phyloP scores from a whole-genome alignment of 2,329 filamentous ascomycete genomes.

The Ceratocystis ficicola region DNA sequence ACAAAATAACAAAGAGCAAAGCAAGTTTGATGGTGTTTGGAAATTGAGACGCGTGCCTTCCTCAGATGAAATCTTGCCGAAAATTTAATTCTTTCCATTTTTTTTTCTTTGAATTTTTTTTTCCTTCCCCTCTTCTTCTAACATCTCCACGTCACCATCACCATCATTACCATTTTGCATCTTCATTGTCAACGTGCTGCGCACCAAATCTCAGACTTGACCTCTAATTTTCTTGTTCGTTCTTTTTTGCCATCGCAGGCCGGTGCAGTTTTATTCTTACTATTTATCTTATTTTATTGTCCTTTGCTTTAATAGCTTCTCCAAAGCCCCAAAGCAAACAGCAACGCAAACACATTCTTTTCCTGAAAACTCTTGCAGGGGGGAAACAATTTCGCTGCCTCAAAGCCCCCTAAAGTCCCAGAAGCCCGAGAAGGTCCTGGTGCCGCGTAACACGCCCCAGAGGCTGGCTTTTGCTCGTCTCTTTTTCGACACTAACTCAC shows the following conservation, averaged over 20 bases:
- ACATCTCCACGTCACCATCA: background rate
- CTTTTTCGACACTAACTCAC: background rate
- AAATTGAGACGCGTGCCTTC: conserved; percentile 8
- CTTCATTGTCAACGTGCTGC: background rate
- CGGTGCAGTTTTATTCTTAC: conserved; percentile 1
- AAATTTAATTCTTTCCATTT: conserved; percentile 1
- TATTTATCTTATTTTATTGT: background rate
- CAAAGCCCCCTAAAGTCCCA: background rate
- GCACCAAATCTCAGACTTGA: background rate
- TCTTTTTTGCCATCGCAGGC: conserved; percentile 15
- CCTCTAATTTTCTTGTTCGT: background rate
- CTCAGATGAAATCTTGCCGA: background rate
- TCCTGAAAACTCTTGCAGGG: background rate
- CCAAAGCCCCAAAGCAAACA: background rate
- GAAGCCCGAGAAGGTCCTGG: background rate
- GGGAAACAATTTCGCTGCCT: background rate
- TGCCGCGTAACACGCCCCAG: conserved; percentile 1
- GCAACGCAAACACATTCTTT: background rate
- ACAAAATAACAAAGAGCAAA: background rate
- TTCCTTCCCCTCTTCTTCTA: background rate
- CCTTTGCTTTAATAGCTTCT: background rate
- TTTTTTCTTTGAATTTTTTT: background rate
- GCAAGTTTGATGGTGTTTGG: background rate
- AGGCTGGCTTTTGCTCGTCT: background rate
- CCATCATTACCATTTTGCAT: background rate